Evolutionary conservation across 495 filamentous ascomycete genomes (phyloP).

Genomic region (Astrocystis sublimbata): DNA sequence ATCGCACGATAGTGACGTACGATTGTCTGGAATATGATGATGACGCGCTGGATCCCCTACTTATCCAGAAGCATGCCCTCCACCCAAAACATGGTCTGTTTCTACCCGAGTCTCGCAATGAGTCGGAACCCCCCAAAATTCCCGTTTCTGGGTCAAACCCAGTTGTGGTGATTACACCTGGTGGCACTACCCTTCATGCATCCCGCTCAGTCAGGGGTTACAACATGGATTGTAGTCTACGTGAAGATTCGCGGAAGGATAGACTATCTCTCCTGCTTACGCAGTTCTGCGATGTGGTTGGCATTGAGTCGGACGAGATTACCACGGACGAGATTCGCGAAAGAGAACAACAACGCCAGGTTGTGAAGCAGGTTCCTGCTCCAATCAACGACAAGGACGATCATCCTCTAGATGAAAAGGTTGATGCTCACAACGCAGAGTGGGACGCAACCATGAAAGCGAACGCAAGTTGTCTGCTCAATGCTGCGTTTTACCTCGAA

Average conservation of each 20-base stretch:
- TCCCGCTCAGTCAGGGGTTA: slow-evolving; percentile 42
- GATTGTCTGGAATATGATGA: slow-evolving; percentile 42
- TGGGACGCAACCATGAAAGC: slow-evolving; percentile 8
- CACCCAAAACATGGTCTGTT: slow-evolving; percentile 47
- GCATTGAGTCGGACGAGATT: slow-evolving; percentile 38
- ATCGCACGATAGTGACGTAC: slow-evolving; percentile 43
- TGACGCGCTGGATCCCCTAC: slow-evolving; percentile 41
- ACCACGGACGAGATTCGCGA: slow-evolving; percentile 34
- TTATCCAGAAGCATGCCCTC: slow-evolving; percentile 44
- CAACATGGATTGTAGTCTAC: slow-evolving; percentile 32
- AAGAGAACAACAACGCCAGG: slow-evolving; percentile 31
- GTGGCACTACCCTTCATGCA: slow-evolving; percentile 35
- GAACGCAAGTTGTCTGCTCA: slow-evolving; percentile 18
- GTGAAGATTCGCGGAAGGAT: slow-evolving; percentile 22
- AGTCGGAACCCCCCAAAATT: slow-evolving; percentile 34
- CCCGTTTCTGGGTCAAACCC: slow-evolving; percentile 38
- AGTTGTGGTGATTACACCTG: slow-evolving; percentile 38
- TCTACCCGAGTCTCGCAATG: slow-evolving; percentile 40
- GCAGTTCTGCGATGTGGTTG: slow-evolving; percentile 34
- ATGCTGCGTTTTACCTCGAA: slow-evolving; percentile 29
- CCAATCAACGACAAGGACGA: slow-evolving; percentile 29
- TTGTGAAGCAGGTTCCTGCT: slow-evolving; percentile 17
- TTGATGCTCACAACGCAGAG: slow-evolving; percentile 6
- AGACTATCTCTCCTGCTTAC: slow-evolving; percentile 23
- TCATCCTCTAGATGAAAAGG: slow-evolving; percentile 9